phyloP scores from a whole-genome alignment of 78 protist genomes.

The Anaeramoeba flamelloides region DNA sequence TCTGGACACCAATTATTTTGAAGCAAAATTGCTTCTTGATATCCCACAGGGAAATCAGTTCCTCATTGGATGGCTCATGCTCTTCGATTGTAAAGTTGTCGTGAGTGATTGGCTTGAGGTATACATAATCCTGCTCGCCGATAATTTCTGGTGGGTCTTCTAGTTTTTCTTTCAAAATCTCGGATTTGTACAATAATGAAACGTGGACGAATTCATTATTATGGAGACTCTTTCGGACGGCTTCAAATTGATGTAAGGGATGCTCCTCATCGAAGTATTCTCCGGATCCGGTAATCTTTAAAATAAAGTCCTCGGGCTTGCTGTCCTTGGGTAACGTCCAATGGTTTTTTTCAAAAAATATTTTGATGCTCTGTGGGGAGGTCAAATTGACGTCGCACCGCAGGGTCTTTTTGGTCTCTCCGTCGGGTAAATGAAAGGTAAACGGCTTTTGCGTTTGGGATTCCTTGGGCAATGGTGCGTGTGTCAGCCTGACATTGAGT shows the following conservation, averaged over 20 bases:
- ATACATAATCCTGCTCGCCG: too few species aligned
- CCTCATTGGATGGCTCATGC: background rate
- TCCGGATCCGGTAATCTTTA: background rate
- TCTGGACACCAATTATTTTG: background rate
- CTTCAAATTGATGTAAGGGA: background rate
- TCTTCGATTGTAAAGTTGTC: background rate
- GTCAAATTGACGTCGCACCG: background rate
- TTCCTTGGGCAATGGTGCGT: background rate
- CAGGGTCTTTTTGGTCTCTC: background rate
- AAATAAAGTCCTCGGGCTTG: background rate
- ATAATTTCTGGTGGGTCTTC: too few species aligned
- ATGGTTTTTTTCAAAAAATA: background rate
- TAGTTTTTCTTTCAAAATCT: background rate
- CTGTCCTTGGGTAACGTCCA: background rate
- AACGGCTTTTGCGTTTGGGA: background rate
- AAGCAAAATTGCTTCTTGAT: background rate
- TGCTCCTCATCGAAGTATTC: background rate
- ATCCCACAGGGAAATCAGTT: background rate
- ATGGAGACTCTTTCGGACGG: background rate
- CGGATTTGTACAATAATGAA: background rate
- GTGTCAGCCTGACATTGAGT: background rate
- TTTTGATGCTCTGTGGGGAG: background rate
- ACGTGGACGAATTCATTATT: background rate
- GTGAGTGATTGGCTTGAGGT: background rate
- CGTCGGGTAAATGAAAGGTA: background rate